Evolutionary conservation across 2,329 filamentous ascomycete genomes (phyloP).

Genomic region (Helotiales sp.): DNA sequence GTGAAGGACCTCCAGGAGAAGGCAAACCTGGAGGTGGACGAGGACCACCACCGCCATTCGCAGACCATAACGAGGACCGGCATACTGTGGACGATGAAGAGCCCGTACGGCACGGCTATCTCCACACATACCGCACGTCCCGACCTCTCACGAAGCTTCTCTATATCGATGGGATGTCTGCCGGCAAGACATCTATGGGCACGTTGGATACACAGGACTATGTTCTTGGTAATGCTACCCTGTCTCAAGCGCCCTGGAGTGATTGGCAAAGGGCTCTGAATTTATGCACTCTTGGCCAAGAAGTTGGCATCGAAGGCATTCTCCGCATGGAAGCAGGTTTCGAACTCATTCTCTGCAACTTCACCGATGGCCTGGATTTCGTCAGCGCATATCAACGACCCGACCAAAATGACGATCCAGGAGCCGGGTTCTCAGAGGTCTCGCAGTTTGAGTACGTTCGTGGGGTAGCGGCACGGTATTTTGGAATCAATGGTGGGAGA

Average conservation of each 20-base stretch:
- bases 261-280: conserved; percentile 54
- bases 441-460: conserved; percentile 37
- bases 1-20: conserved; percentile 7
- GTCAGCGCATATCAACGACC: conserved; percentile 13
- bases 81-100: neutral
- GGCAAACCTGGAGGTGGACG: neutral
- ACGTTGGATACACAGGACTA: conserved; percentile 68
- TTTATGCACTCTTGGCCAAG: conserved; percentile 54
- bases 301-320: conserved; percentile 63
- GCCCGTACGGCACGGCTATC: conserved; percentile 48
- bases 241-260: conserved; percentile 32
- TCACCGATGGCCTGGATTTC: conserved; percentile 39
- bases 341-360: conserved; percentile 69
- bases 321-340: conserved; percentile 70
- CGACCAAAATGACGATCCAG: neutral
- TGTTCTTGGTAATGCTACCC: conserved; percentile 43
- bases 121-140: conserved; percentile 65
- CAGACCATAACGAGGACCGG: neutral
- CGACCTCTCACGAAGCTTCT: conserved; percentile 58
- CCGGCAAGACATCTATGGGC: conserved; percentile 63
- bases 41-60: conserved; percentile 6
- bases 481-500: conserved; percentile 42
- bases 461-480: conserved; percentile 42
- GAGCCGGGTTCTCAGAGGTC: neutral
- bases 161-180: conserved; percentile 70